Evolutionary conservation across 345 rosid species (phyloP).

Genomic region (Eucalyptus lansdowneana): DNA sequence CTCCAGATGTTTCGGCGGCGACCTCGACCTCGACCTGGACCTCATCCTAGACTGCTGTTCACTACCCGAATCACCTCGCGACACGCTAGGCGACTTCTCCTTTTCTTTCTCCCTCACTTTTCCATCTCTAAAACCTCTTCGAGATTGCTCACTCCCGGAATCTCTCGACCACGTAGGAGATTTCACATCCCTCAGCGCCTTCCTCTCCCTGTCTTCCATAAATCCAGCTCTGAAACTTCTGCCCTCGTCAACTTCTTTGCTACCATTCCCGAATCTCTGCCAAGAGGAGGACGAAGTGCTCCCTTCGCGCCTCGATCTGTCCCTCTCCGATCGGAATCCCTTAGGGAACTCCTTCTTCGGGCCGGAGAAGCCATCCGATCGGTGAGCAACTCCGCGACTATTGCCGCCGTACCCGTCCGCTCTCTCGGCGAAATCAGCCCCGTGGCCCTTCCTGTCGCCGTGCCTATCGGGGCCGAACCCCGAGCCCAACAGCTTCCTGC

Average conservation of each 20-base stretch:
- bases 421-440: neutral
- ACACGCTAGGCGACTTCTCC: slow-evolving; percentile 6
- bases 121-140: slow-evolving; percentile 20
- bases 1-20: neutral
- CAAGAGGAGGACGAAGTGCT: slow-evolving; percentile 73
- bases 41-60: neutral
- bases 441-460: slow-evolving; percentile 20
- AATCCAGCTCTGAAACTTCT: slow-evolving; percentile 7
- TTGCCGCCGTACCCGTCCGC: neutral
- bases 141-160: slow-evolving; percentile 64
- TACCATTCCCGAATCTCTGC: slow-evolving; percentile 56
- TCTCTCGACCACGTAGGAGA: slow-evolving; percentile 84
- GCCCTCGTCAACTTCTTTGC: slow-evolving; percentile 22
- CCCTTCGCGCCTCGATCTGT: slow-evolving; percentile 60
- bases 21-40: neutral
- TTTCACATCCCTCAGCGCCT: slow-evolving; percentile 18
- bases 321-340: slow-evolving; percentile 79
- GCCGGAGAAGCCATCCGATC: slow-evolving; percentile 70
- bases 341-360: slow-evolving; percentile 77
- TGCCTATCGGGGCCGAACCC: slow-evolving; percentile 47
- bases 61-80: slow-evolving; percentile 2
- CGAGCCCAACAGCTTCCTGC: slow-evolving; percentile 25
- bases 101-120: slow-evolving; percentile 24
- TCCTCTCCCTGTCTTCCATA: slow-evolving; percentile 9
- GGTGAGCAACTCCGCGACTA: slow-evolving; percentile 17